These are phyloP conservation scores for Fusarium duplospermum DNA, from an alignment of 2,329 filamentous ascomycete species.

Conservation along the genomic window DNA sequence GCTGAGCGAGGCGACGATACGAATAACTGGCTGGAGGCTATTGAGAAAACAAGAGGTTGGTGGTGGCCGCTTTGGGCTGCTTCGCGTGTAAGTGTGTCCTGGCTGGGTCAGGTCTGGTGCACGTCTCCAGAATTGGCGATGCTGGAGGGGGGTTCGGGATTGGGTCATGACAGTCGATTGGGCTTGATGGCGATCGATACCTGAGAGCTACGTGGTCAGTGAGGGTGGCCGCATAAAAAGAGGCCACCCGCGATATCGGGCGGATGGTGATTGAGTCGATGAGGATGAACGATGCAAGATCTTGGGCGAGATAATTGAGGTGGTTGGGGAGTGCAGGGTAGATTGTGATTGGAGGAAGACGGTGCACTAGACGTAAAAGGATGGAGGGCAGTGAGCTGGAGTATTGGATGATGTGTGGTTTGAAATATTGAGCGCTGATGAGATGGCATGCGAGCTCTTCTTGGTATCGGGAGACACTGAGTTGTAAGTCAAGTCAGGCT, in stretches of 20 bases:
- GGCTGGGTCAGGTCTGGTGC: background rate
- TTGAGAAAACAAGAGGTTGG: constrained; percentile 14
- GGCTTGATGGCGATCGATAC: constrained; percentile 12
- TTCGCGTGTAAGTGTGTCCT: constrained; percentile 17
- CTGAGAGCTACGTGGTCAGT: constrained; percentile 29
- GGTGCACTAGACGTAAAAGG: background rate
- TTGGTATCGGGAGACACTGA: background rate
- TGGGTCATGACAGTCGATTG: constrained; percentile 9
- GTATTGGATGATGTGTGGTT: constrained; percentile 1
- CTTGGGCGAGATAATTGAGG: constrained; percentile 31
- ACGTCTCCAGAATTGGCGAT: background rate
- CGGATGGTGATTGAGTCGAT: constrained; percentile 29
- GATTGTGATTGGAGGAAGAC: constrained; percentile 12
- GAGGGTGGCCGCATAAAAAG: constrained; percentile 40
- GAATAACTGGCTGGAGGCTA: constrained; percentile 6
- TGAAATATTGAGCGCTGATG: background rate
- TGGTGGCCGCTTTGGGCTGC: constrained; percentile 13
- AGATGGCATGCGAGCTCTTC: background rate
- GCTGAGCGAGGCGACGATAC: constrained; percentile 10
- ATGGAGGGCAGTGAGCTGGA: background rate
- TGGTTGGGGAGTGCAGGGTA: constrained; percentile 43
- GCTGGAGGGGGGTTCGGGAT: background rate
- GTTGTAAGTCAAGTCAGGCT: background rate
- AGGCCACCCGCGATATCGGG: constrained; percentile 39
- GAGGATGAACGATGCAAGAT: constrained; percentile 14